Evolutionary conservation across 2,329 filamentous ascomycete species (phyloP).

Genomic region (Teratosphaeria gauchensis): DNA sequence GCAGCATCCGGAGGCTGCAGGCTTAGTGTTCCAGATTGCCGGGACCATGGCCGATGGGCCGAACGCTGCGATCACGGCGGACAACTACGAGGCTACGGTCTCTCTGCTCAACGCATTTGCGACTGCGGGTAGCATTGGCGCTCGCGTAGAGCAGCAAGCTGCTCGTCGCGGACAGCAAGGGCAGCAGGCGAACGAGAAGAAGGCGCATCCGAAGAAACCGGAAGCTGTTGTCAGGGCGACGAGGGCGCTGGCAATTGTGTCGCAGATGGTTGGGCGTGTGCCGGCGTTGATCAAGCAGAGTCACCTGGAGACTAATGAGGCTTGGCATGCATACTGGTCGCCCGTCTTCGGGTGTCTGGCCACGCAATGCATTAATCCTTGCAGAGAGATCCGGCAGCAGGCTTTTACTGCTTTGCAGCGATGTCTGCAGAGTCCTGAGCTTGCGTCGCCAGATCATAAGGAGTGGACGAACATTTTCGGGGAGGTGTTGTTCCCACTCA

Average conservation of each 20-base stretch:
- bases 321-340: constrained; percentile 96
- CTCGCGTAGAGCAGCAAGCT: constrained; percentile 55
- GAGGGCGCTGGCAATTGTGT: constrained; percentile 72
- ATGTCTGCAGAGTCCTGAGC: constrained; percentile 71
- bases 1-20: constrained; percentile 55
- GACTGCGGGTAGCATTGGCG: constrained; percentile 65
- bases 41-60: constrained; percentile 63
- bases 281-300: constrained; percentile 85
- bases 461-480: constrained; percentile 87
- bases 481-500: constrained; percentile 86
- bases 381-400: constrained; percentile 81
- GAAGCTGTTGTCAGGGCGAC: constrained; percentile 67
- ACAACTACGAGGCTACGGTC: constrained; percentile 89
- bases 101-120: constrained; percentile 82
- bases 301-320: constrained; percentile 63
- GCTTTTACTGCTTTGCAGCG: constrained; percentile 80
- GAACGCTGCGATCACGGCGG: constrained; percentile 78
- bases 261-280: constrained; percentile 70
- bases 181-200: constrained; percentile 13
- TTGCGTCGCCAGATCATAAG: constrained; percentile 74
- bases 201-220: constrained; percentile 45
- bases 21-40: constrained; percentile 77
- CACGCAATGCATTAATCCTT: constrained; percentile 86
- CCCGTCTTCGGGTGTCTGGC: constrained; percentile 86
- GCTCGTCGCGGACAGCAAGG: constrained; percentile 13